Conservation (phyloP, 352 stramenopile genomes). For the Globisporangium middletonii region DNA sequence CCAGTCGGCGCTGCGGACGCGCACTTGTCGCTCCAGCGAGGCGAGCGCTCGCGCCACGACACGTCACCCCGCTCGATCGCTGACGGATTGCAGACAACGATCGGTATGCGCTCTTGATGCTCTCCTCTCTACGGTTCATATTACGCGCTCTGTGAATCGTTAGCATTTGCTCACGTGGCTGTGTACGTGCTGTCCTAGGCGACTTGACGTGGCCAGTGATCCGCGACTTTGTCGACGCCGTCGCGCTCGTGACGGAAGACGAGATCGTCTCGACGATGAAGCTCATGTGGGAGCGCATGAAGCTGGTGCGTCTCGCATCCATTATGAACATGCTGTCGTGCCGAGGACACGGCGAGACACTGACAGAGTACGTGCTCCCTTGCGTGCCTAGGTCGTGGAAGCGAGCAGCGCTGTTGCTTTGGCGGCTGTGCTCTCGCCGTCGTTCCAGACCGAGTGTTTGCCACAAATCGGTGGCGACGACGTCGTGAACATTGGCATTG, state of each 20-base stretch:
- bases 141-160: no score
- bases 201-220: slow-evolving; percentile 85
- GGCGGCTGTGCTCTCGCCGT: slow-evolving; percentile 34
- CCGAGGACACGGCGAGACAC: no score
- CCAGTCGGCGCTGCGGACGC: slow-evolving; percentile 52
- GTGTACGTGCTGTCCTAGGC: slow-evolving; percentile 13
- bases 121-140: no score
- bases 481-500: slow-evolving; percentile 38
- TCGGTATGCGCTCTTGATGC: slow-evolving; percentile 27
- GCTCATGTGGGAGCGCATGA: slow-evolving; percentile 89
- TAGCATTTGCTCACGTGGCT: no score
- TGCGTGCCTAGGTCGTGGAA: slow-evolving; percentile 46
- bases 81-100: slow-evolving; percentile 69
- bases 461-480: neutral
- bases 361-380: neutral
- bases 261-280: slow-evolving; percentile 80
- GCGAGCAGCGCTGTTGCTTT: slow-evolving; percentile 52
- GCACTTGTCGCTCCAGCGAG: slow-evolving; percentile 37
- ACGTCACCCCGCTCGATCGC: slow-evolving; percentile 44
- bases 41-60: slow-evolving; percentile 39
- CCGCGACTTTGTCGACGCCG: slow-evolving; percentile 79
- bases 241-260: slow-evolving; percentile 79
- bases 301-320: slow-evolving; percentile 35
- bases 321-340: no score
- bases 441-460: slow-evolving; percentile 19